These are phyloP conservation scores for Tricholoma matsutake DNA, from an alignment of 768 basidiomycete species.

Conservation along the genomic window DNA sequence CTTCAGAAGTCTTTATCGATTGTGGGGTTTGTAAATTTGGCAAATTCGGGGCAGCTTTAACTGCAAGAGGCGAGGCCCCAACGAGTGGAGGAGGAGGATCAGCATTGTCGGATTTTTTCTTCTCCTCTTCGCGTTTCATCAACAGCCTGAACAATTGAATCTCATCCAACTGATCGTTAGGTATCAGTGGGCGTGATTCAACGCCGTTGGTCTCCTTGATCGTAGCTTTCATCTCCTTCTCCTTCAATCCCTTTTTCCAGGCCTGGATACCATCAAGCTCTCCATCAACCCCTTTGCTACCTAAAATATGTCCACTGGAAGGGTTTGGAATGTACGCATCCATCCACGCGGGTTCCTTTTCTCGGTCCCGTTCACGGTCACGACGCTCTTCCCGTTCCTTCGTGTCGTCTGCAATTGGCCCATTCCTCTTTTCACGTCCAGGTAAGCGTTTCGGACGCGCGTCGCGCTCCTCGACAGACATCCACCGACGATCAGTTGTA, in stretches of 20 bases:
- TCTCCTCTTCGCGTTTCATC: slow-evolving; percentile 75
- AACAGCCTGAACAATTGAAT: slow-evolving; percentile 80
- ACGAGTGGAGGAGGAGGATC: slow-evolving; percentile 7
- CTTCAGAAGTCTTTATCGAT: neutral
- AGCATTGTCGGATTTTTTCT: slow-evolving; percentile 31
- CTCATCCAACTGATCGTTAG: slow-evolving; percentile 56
- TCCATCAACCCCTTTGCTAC: slow-evolving; percentile 55
- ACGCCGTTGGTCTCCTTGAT: neutral
- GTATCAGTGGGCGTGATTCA: slow-evolving; percentile 1
- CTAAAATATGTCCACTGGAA: slow-evolving; percentile 57
- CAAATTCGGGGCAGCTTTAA: neutral
- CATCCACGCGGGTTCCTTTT: slow-evolving; percentile 91
- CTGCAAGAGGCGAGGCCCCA: neutral
- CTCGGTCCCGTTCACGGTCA: slow-evolving; percentile 48
- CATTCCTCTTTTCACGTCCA: slow-evolving; percentile 57
- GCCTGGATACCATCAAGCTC: slow-evolving; percentile 83
- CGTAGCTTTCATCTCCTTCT: slow-evolving; percentile 55
- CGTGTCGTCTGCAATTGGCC: slow-evolving; percentile 34
- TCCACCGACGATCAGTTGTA: slow-evolving; percentile 54
- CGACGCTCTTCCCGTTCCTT: slow-evolving; percentile 34
- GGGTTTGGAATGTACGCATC: slow-evolving; percentile 75
- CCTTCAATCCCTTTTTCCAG: slow-evolving; percentile 83
- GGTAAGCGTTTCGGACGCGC: slow-evolving; percentile 53
- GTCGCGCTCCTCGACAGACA: slow-evolving; percentile 65
- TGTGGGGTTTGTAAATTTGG: neutral